Conservation (phyloP, 2,329 filamentous ascomycete genomes). For the Microdochium paspali region DNA sequence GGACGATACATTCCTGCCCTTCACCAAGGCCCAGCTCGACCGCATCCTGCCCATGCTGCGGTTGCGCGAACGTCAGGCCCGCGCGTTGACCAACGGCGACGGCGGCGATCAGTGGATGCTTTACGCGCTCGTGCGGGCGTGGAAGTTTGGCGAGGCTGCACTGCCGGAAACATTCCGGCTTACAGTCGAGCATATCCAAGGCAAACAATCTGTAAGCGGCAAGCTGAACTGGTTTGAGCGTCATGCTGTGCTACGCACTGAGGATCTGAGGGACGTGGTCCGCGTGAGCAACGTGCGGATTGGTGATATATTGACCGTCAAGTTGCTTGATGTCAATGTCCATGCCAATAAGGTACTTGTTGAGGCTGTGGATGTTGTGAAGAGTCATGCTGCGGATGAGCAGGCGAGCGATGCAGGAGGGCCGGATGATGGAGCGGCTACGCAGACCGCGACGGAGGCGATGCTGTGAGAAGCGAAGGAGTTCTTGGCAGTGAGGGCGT, state of each 20-base stretch:
- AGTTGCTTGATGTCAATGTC: conserved; percentile 43
- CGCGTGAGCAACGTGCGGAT: conserved; percentile 31
- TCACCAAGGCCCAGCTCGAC: conserved; percentile 28
- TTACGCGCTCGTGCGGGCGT: conserved; percentile 51
- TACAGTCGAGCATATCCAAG: conserved; percentile 29
- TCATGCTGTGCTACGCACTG: conserved; percentile 28
- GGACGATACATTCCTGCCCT: conserved; percentile 31
- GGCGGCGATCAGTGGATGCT: conserved; percentile 45
- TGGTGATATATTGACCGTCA: conserved; percentile 47
- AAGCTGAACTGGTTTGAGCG: conserved; percentile 42
- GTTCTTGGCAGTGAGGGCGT: too few species aligned
- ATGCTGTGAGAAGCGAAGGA: too few species aligned
- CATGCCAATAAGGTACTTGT: conserved; percentile 35
- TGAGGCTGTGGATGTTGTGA: conserved; percentile 30
- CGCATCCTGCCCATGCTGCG: conserved; percentile 39
- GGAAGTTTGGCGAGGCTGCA: conserved; percentile 39
- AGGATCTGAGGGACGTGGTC: conserved; percentile 25
- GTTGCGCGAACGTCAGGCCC: conserved; percentile 41
- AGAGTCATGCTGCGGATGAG: background rate
- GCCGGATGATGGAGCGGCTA: background rate
- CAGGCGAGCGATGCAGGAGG: background rate
- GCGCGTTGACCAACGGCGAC: conserved; percentile 28
- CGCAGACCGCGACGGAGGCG: background rate
- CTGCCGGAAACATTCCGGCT: conserved; percentile 40
- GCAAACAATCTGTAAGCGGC: conserved; percentile 24